phyloP scores from a whole-genome alignment of 116 monocot species.

The Posidonia oceanica region DNA sequence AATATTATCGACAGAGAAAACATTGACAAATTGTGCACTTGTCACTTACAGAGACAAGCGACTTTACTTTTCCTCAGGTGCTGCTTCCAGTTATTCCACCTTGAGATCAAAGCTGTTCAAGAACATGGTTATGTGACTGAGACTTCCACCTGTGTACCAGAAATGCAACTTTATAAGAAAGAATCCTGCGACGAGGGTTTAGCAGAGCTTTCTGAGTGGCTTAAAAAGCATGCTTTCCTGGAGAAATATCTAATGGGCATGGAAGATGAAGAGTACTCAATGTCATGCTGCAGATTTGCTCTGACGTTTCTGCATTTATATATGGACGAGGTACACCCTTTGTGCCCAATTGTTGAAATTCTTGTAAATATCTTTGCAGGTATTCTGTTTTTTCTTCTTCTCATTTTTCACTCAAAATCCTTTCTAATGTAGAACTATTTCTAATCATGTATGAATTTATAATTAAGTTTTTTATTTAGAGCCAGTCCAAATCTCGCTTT shows the following conservation, averaged over 20 bases:
- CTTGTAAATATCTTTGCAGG: neutral
- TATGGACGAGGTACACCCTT: slow-evolving; percentile 62
- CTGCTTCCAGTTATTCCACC: slow-evolving; percentile 33
- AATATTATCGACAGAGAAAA: slow-evolving; percentile 18
- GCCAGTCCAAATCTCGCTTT: no score
- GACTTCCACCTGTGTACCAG: slow-evolving; percentile 10
- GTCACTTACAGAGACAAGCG: slow-evolving; percentile 58
- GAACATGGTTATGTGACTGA: slow-evolving; percentile 18
- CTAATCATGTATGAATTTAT: no score
- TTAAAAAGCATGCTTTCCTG: slow-evolving; percentile 26
- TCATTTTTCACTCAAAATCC: no score
- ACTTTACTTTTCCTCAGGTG: slow-evolving; percentile 61
- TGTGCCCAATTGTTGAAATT: neutral
- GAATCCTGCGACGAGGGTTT: slow-evolving; percentile 22
- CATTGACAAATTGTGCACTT: slow-evolving; percentile 11
- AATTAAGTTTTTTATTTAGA: no score
- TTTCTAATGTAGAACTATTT: no score
- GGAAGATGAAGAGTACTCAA: slow-evolving; percentile 16
- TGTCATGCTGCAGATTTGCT: slow-evolving; percentile 37
- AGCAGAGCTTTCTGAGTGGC: slow-evolving; percentile 52
- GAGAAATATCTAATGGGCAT: slow-evolving; percentile 12
- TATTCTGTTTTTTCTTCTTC: neutral
- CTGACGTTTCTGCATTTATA: slow-evolving; percentile 66
- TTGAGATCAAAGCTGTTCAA: slow-evolving; percentile 13
- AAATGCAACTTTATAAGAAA: slow-evolving; percentile 16